phyloP scores from a whole-genome alignment of 257 asterid genomes.

The Asclepias syriaca region DNA sequence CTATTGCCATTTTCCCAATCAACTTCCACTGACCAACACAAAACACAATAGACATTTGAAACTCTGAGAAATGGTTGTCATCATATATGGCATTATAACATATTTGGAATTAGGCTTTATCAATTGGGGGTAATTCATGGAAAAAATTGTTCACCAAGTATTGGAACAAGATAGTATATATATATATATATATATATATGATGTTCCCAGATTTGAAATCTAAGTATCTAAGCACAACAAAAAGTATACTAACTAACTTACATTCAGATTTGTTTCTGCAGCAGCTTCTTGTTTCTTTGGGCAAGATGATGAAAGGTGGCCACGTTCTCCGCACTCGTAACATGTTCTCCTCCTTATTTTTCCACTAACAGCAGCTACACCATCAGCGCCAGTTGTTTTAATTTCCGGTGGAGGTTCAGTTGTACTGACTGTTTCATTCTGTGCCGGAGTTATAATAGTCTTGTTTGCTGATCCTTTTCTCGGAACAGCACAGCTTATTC shows the following conservation, averaged over 20 bases:
- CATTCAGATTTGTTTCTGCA: conserved; percentile 29
- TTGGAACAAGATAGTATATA: background rate
- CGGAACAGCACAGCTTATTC: conserved; percentile 70
- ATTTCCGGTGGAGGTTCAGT: conserved; percentile 17
- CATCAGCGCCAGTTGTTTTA: conserved; percentile 19
- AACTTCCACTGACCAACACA: background rate
- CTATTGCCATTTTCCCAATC: background rate
- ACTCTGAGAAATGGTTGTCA: too few species aligned
- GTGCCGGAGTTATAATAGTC: conserved; percentile 12
- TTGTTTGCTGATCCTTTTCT: conserved; percentile 37
- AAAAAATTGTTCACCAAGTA: background rate
- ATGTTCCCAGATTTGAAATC: background rate
- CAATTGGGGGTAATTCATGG: background rate
- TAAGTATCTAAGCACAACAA: background rate
- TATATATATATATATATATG: too few species aligned
- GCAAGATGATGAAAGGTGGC: conserved; percentile 78
- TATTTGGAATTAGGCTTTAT: background rate
- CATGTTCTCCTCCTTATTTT: conserved; percentile 82
- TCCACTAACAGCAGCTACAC: conserved; percentile 35
- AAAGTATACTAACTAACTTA: conserved; percentile 15
- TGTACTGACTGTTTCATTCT: background rate
- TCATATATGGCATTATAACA: too few species aligned
- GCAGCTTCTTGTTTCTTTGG: conserved; percentile 49
- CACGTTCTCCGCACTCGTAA: conserved; percentile 80
- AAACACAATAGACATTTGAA: too few species aligned